A percentile compares a stretch with the other conserved stretches of the same genome.
Evolutionary conservation across 345 rosid species (phyloP).

Genomic region (Litchi chinensis): DNA sequence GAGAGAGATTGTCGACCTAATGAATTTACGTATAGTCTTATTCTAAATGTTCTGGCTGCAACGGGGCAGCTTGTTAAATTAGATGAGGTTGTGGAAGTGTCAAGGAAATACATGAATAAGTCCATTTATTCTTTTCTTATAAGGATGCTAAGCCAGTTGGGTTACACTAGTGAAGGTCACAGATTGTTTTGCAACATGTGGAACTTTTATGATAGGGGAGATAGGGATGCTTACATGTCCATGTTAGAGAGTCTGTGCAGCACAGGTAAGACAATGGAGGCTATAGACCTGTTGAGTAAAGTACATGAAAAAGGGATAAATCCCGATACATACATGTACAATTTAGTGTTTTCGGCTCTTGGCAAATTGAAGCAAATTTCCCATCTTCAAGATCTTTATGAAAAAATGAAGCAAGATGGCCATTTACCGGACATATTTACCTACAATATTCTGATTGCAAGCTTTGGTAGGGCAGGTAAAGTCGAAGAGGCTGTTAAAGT

Average conservation of each 20-base stretch:
- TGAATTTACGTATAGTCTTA: constrained; percentile 66
- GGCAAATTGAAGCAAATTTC: constrained; percentile 74
- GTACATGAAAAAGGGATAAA: constrained; percentile 72
- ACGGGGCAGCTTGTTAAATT: constrained; percentile 69
- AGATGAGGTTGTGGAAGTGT: constrained; percentile 63
- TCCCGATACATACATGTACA: constrained; percentile 74
- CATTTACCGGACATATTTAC: constrained; percentile 77
- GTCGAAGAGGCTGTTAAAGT: constrained; percentile 64
- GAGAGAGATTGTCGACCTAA: constrained; percentile 59
- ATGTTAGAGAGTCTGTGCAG: constrained; percentile 78
- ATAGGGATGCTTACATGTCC: constrained; percentile 63
- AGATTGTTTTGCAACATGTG: constrained; percentile 88
- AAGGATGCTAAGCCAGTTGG: constrained; percentile 66
- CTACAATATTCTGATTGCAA: constrained; percentile 77
- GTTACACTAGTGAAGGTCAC: constrained; percentile 86
- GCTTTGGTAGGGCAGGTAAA: constrained; percentile 78
- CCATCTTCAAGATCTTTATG: constrained; percentile 73
- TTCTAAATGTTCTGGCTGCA: constrained; percentile 59
- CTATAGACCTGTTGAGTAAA: constrained; percentile 67
- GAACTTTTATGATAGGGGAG: constrained; percentile 78
- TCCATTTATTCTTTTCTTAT: constrained; percentile 79
- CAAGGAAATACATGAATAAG: constrained; percentile 69
- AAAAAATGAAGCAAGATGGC: constrained; percentile 73
- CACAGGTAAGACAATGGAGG: constrained; percentile 77
- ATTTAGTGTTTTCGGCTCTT: constrained; percentile 64